These are phyloP conservation scores for Ceratocystis eucalypticola DNA, from an alignment of 2,329 filamentous ascomycete species.

Conservation along the genomic window DNA sequence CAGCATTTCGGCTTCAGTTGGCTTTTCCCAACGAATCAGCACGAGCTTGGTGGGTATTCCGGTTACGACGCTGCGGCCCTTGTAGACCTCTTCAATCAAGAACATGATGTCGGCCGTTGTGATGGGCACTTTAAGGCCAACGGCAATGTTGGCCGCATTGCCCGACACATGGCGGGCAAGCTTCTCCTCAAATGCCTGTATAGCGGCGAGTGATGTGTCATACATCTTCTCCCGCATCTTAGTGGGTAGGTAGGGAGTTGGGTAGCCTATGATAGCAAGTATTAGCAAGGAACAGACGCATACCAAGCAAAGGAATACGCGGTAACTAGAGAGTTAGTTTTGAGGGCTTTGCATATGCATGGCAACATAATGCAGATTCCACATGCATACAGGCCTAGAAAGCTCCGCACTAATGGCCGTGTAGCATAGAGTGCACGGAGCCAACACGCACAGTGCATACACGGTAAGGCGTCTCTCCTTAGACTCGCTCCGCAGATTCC, in stretches of 20 bases:
- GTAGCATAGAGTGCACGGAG: not conserved
- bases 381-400: not conserved
- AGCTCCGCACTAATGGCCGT: not conserved
- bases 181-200: slow-evolving; percentile 71
- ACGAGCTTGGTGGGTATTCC: slow-evolving; percentile 67
- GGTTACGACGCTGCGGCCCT: slow-evolving; percentile 68
- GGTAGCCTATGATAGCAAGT: slow-evolving; percentile 48
- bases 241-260: slow-evolving; percentile 64
- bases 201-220: slow-evolving; percentile 59
- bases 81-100: slow-evolving; percentile 77
- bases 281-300: slow-evolving; percentile 8
- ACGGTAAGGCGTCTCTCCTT: not conserved
- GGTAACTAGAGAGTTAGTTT: not conserved
- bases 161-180: slow-evolving; percentile 37
- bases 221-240: slow-evolving; percentile 88
- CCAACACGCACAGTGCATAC: not conserved
- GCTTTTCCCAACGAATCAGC: slow-evolving; percentile 67
- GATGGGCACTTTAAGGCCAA: slow-evolving; percentile 68
- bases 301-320: not conserved
- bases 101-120: slow-evolving; percentile 74
- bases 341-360: not conserved
- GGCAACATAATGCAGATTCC: not conserved
- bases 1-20: slow-evolving; percentile 40
- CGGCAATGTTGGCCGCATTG: slow-evolving; percentile 31
- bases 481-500: too few species aligned